phyloP scores from a whole-genome alignment of 2,329 filamentous ascomycete genomes.

The Nemania abortiva region DNA sequence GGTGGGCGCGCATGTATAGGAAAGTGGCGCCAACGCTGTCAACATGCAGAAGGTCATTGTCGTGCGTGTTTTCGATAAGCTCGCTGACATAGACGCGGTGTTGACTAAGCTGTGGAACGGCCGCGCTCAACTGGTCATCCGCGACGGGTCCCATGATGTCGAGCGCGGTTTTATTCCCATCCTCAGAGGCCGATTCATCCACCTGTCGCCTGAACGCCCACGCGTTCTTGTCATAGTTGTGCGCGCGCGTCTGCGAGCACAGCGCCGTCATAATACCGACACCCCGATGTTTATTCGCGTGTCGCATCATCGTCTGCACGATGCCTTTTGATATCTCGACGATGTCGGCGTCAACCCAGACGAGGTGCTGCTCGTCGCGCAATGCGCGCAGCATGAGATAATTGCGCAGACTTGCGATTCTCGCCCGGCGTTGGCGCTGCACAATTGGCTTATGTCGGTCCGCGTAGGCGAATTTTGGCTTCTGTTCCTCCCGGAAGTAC shows the following conservation, averaged over 20 bases:
- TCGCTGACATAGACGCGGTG: conserved; percentile 44
- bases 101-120: conserved; percentile 40
- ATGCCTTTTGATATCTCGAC: conserved; percentile 51
- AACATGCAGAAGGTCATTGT: conserved; percentile 51
- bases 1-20: conserved; percentile 51
- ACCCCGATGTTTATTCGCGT: conserved; percentile 44
- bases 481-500: conserved; percentile 42
- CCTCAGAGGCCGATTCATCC: background rate
- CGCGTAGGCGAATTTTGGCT: conserved; percentile 38
- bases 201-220: conserved; percentile 47
- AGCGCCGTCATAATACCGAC: conserved; percentile 52
- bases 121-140: conserved; percentile 39
- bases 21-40: conserved; percentile 54
- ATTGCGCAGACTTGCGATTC: conserved; percentile 51
- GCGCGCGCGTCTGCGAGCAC: conserved; percentile 49
- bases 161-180: conserved; percentile 23
- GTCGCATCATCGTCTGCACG: conserved; percentile 50
- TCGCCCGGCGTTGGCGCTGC: conserved; percentile 45
- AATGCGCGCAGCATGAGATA: conserved; percentile 51
- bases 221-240: conserved; percentile 55
- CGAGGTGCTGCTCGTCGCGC: conserved; percentile 50
- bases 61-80: conserved; percentile 45
- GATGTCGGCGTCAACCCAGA: conserved; percentile 55
- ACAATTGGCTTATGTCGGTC: conserved; percentile 45
- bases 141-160: conserved; percentile 40